phyloP scores from a whole-genome alignment of 257 asterid genomes.

The Anisodus acutangulus region DNA sequence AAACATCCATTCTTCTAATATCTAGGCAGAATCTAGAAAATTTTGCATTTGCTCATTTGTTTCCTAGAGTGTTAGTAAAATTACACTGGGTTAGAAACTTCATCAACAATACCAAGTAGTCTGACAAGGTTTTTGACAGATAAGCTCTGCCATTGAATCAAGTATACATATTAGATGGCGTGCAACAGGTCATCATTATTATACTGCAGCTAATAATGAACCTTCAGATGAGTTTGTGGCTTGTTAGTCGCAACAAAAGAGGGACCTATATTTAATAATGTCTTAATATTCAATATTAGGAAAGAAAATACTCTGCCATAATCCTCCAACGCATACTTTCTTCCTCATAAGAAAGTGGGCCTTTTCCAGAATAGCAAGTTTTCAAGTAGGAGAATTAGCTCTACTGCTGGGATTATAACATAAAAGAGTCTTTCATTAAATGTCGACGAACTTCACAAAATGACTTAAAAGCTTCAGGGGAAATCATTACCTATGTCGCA shows the following conservation, averaged over 20 bases:
- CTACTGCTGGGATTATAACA: not conserved
- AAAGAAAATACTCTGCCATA: not conserved
- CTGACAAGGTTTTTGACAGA: not conserved
- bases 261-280: not conserved
- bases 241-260: not conserved
- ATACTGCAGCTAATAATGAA: not conserved
- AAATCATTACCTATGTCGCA: conserved; percentile 3
- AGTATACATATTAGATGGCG: not conserved
- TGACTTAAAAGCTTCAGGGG: conserved; percentile 7
- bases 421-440: not conserved
- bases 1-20: not conserved
- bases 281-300: conserved; percentile 12
- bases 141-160: not conserved
- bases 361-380: not conserved
- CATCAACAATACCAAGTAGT: not conserved
- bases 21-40: not conserved
- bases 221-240: not conserved
- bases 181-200: not conserved
- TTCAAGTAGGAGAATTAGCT: conserved; percentile 10
- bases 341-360: not conserved
- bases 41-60: conserved; percentile 21
- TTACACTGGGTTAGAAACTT: not conserved
- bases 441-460: not conserved
- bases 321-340: not conserved
- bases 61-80: not conserved